Evolutionary conservation across 148 eudicot species (phyloP).

Genomic region (Rhododendron molle): DNA sequence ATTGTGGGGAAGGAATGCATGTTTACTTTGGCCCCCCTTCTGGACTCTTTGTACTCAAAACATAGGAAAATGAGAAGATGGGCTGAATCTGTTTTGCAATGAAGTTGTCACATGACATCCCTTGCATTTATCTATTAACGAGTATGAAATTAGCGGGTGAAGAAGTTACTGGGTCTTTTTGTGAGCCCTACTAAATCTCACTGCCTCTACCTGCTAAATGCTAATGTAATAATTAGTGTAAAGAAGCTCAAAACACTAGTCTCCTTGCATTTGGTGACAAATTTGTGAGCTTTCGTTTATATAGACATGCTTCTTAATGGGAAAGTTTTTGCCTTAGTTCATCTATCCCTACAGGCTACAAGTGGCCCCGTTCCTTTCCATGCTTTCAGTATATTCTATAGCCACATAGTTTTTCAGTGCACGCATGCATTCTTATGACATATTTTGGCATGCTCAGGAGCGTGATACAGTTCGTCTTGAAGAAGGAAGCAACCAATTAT

Average conservation of each 20-base stretch:
- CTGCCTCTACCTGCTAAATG: background rate
- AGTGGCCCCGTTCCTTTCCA: background rate
- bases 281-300: background rate
- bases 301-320: background rate
- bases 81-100: background rate
- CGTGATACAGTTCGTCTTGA: constrained; percentile 35
- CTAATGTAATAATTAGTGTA: background rate
- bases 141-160: background rate
- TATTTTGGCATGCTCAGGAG: constrained; percentile 33
- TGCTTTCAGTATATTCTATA: background rate
- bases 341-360: background rate
- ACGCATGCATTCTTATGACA: background rate
- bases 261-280: background rate
- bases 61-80: background rate
- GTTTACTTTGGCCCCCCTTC: background rate
- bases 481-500: constrained; percentile 27
- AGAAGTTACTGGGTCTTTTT: background rate
- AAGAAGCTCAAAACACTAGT: background rate
- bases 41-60: background rate
- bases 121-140: background rate
- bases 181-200: background rate
- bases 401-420: background rate
- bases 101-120: background rate
- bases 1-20: background rate
- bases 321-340: background rate